phyloP scores from a whole-genome alignment of 1,139 yeast genomes.

The Diutina ranongensis region DNA sequence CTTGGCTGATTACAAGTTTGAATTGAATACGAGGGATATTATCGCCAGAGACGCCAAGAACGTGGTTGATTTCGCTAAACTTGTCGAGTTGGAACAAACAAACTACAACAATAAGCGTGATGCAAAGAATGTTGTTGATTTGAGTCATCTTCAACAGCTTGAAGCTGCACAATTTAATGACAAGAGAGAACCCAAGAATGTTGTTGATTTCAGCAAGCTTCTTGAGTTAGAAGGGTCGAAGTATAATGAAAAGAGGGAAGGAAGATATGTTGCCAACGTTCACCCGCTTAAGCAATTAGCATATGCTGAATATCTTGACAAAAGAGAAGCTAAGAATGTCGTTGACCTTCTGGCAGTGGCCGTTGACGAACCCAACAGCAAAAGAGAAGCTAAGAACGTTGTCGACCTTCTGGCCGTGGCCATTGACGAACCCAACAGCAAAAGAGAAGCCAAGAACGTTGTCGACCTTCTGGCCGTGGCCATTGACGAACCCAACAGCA shows the following conservation, averaged over 20 bases:
- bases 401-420: neutral
- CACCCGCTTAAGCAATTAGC: constrained; percentile 2
- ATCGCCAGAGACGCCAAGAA: constrained; percentile 16
- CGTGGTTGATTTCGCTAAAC: constrained; percentile 8
- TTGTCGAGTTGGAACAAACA: constrained; percentile 5
- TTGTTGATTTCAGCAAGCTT: constrained; percentile 10
- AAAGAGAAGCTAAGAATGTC: neutral
- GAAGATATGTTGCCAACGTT: constrained; percentile 13
- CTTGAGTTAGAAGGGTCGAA: constrained; percentile 8
- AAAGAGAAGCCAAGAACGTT: constrained; percentile 9
- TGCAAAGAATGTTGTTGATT: constrained; percentile 14
- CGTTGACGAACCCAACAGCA: neutral
- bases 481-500: neutral
- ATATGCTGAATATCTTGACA: neutral
- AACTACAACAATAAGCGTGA: constrained; percentile 11
- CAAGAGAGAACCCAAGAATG: constrained; percentile 16
- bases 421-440: neutral
- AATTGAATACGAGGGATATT: constrained; percentile 1
- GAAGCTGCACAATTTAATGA: neutral
- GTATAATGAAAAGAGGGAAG: constrained; percentile 12
- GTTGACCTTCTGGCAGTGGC: neutral
- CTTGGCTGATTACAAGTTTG: constrained; percentile 8
- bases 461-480: neutral
- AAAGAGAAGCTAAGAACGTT: constrained; percentile 13
- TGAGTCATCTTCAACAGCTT: constrained; percentile 6